Evolutionary conservation across 805 yeast genomes (phyloP), one percentile per base, ranked within the genome.

Genomic region (Metschnikowia vanudenii): DNA sequence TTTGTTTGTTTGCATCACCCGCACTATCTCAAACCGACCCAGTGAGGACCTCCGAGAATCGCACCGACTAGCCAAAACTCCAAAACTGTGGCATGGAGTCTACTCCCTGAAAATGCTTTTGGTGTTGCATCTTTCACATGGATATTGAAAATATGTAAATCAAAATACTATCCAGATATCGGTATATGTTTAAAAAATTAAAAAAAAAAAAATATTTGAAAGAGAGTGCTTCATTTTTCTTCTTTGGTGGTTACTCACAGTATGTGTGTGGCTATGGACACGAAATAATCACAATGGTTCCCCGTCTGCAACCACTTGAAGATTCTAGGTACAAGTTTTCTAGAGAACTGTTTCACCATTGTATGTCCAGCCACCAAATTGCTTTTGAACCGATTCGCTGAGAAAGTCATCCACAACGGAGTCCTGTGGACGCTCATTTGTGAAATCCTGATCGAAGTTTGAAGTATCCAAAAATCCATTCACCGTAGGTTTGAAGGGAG

Each of bases 351-450:
- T 68, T 40, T 76, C 83, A 2, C 94, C 95, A 39, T 84, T 88
- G 66, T 91, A 92, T 2, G 98, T 92, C 99, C 99, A 94, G 6
- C 99, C 98, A 39, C 97, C 98, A 74, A 94, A 94, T 69, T 94
- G 98, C 63, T 86, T 82, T 67, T 94, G 99, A n/a, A 94, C 97
- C 58, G 91, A 81, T 57, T 90, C 98, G 60, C 95, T 87, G 52
- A 94, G 76, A 56, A 79, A 88, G 60, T 88, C 96, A 63, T 91
- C 96, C 14, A 91, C 97, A 11, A 94, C 97, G 51, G 96, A 87
- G 64, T 94, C 99, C 55, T 88, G 84, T 3, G 99, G 98, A 57
- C 84, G 82, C 60, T 94, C 98, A 59, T 76, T 84, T 4, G 99
- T 94, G 62, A 94, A 94, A 61, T 87, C 96, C 53, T 82, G 80